Evolutionary conservation across 1,284 basidiomycete species (phyloP).

Genomic region (Jaminaea rosea): DNA sequence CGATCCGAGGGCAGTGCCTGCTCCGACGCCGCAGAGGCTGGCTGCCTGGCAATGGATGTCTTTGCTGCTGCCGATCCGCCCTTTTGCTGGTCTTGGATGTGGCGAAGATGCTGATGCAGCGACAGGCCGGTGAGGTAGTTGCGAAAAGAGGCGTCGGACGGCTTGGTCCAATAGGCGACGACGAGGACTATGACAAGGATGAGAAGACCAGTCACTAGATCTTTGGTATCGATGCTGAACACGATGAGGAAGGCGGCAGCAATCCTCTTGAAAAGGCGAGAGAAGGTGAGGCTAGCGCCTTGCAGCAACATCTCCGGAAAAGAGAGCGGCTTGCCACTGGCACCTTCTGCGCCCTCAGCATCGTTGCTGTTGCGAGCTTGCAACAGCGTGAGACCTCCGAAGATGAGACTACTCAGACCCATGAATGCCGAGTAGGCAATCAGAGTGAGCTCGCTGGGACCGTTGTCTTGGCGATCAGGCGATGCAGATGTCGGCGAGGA

Average conservation of each 20-base stretch:
- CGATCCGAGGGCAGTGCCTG: background rate
- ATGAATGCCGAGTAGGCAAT: slow-evolving; percentile 24
- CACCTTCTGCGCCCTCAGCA: background rate
- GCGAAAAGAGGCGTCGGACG: slow-evolving; percentile 80
- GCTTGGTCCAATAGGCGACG: slow-evolving; percentile 83
- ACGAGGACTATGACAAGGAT: background rate
- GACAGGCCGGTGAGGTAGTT: slow-evolving; percentile 89
- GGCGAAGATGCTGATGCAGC: slow-evolving; percentile 82
- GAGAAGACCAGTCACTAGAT: background rate
- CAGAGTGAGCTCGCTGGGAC: slow-evolving; percentile 14
- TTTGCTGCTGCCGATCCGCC: background rate
- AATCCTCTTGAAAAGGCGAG: background rate
- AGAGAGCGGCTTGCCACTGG: background rate
- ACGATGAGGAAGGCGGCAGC: background rate
- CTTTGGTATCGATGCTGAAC: background rate
- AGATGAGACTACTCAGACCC: slow-evolving; percentile 8
- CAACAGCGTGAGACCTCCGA: slow-evolving; percentile 5
- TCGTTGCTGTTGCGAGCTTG: slow-evolving; percentile 2
- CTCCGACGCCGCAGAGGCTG: background rate
- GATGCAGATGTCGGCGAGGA: background rate
- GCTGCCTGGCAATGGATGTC: background rate
- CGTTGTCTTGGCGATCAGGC: slow-evolving; percentile 6
- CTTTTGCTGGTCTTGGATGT: slow-evolving; percentile 53
- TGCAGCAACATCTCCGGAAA: background rate
- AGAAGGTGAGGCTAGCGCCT: background rate